phyloP scores from a whole-genome alignment of 768 basidiomycete species.

The Gautieria morchelliformis region DNA sequence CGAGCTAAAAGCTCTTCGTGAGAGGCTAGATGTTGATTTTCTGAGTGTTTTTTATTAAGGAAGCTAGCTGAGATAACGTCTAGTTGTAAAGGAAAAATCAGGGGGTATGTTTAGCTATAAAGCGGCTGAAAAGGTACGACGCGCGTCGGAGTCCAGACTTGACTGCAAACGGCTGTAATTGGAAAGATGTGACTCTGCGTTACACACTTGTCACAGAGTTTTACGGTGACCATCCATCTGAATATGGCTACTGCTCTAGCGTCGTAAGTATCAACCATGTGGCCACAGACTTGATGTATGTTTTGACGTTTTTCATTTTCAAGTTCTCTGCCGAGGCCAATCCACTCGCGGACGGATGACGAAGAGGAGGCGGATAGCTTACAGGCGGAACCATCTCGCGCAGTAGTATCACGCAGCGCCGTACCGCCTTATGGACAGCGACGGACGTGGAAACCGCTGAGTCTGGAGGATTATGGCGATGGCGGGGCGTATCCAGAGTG shows the following conservation, averaged over 20 bases:
- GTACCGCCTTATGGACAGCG: constrained; percentile 84
- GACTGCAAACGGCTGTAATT: no score
- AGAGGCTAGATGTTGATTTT: no score
- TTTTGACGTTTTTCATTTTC: background rate
- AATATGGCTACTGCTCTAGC: constrained; percentile 13
- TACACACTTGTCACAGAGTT: background rate
- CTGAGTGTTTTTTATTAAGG: no score
- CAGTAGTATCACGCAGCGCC: constrained; percentile 27
- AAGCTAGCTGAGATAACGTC: no score
- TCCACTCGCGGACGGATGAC: constrained; percentile 38
- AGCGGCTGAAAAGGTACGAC: no score
- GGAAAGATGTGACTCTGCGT: background rate
- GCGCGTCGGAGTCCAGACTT: no score
- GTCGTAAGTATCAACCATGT: constrained; percentile 5
- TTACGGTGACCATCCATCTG: background rate
- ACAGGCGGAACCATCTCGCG: constrained; percentile 22
- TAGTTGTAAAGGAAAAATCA: no score
- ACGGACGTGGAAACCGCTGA: constrained; percentile 74
- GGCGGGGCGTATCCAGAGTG: constrained; percentile 92
- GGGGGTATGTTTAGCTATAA: no score
- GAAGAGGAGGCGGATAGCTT: constrained; percentile 54
- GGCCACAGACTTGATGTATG: background rate
- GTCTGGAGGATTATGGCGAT: constrained; percentile 80
- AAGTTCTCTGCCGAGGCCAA: constrained; percentile 56
- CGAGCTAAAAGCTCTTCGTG: no score